Evolutionary conservation across 23 red algal genomes (phyloP).

Genomic region (Cyanidiococcus yangmingshanensis): DNA sequence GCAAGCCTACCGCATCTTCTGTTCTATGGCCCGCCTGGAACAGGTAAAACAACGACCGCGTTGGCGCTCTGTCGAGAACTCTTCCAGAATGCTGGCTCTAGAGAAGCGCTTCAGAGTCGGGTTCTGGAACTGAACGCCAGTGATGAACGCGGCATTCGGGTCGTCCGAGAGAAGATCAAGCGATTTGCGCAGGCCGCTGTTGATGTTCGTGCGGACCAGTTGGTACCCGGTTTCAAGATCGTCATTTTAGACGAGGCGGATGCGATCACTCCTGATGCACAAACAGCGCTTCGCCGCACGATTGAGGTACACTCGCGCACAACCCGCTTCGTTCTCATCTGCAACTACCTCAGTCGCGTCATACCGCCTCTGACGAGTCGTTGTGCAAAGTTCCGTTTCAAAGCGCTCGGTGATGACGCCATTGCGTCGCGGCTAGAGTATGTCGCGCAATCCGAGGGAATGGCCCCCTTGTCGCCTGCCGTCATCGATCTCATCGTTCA

Average conservation of each 20-base stretch:
- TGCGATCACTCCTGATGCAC: slow-evolving; percentile 90
- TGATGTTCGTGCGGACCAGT: slow-evolving; percentile 7
- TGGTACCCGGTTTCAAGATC: slow-evolving; percentile 64
- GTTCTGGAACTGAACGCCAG: slow-evolving; percentile 93
- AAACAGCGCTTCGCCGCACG: slow-evolving; percentile 88
- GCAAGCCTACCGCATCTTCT: slow-evolving; percentile 81
- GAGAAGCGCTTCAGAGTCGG: slow-evolving; percentile 24
- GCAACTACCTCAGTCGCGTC: slow-evolving; percentile 83
- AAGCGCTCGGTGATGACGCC: slow-evolving; percentile 37
- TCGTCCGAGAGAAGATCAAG: slow-evolving; percentile 94
- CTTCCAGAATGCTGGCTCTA: slow-evolving; percentile 20
- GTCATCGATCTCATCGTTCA: slow-evolving; percentile 27
- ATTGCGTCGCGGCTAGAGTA: slow-evolving; percentile 21
- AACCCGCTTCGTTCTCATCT: slow-evolving; percentile 88
- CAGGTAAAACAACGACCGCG: slow-evolving; percentile 87
- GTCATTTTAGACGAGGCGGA: slow-evolving; percentile 95
- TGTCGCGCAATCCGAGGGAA: slow-evolving; percentile 40
- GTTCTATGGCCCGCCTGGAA: slow-evolving; percentile 93
- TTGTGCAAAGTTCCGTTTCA: slow-evolving; percentile 93
- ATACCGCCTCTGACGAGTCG: slow-evolving; percentile 78
- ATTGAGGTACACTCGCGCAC: slow-evolving; percentile 66
- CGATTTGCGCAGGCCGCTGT: slow-evolving; percentile 52
- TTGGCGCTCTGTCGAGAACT: slow-evolving; percentile 75
- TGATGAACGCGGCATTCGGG: slow-evolving; percentile 87
- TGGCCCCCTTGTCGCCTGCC: slow-evolving; percentile 29